Evolutionary conservation across 768 basidiomycete species (phyloP), one percentile per base, ranked within the genome.

Genomic region (Russula brevipes): DNA sequence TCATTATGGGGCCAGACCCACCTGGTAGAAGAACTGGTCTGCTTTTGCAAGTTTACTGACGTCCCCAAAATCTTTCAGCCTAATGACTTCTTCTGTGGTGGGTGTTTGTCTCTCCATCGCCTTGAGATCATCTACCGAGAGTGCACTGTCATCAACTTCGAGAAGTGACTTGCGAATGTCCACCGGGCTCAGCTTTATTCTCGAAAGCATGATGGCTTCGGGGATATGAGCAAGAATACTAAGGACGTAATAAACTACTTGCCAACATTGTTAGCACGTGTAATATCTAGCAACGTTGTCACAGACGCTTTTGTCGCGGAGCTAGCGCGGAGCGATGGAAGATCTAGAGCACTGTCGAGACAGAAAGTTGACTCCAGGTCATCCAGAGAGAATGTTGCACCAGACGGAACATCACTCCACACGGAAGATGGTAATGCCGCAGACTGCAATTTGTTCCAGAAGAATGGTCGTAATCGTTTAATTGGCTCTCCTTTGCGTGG

Each of bases 241-340:
- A 38, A 54, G 5, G 24, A 30, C 6, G 4, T 1, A 19, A 4
- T 14, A 7, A 51, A 51, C 16, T 30, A 74, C 81, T 68, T 66
- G 86, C 92, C 88, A 67, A 94, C 80, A 69, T 95, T 90, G 67
- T 92, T 91, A 1, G 94, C 90, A 16, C 91, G 80, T 16, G 84
- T 87, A 50, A 89, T 90, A 70, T 91, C 88, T 39, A 94, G 75
- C 33, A 94, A 73, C 0, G 89, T 91, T 0, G 84, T 85, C 1
- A 86, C 79, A 65, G 80, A 81, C 71, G 84, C 80, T 72, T 83
- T 85, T 73, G 79, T 83, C 5, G 76, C 60, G 1, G 80, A 73
- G 52, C 70, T 78, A 30, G 69, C 63, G 9, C 68, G 72, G 38
- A 77, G 78, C 4, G 81, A 82, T 1, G 78, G 76, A 1, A 76